These are phyloP conservation scores for Trichophyton rubrum DNA, from an alignment of 2,329 filamentous ascomycete genomes.

Conservation along the genomic window DNA sequence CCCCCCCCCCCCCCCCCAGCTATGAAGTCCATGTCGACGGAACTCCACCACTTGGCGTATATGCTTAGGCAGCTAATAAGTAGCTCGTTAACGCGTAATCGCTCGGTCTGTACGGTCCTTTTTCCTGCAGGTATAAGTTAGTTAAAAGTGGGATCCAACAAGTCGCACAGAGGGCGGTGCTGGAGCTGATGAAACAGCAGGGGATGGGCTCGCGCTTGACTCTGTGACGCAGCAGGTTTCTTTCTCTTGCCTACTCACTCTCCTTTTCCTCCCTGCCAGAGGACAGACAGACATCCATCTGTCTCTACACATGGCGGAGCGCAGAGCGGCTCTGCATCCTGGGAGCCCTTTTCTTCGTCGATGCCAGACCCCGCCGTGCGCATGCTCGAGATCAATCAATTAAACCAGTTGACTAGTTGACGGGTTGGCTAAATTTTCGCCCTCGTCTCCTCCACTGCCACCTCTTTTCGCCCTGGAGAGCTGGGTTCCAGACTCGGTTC, in stretches of 20 bases:
- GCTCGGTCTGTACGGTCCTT: not conserved
- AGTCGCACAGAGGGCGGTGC: not conserved
- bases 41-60: conserved; percentile 2
- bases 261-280: not conserved
- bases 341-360: not conserved
- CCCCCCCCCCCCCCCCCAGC: no score
- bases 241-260: not conserved
- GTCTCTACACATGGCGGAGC: not conserved
- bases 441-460: not conserved
- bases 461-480: not conserved
- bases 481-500: not conserved
- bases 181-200: conserved; percentile 1
- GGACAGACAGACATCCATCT: not conserved
- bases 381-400: not conserved
- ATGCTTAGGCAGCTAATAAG: not conserved
- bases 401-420: no score
- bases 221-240: conserved; percentile 1
- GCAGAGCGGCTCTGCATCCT: not conserved
- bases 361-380: not conserved
- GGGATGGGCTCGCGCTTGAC: not conserved
- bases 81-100: not conserved
- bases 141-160: not conserved
- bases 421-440: not conserved
- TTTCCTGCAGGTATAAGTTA: no score
- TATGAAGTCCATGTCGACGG: not conserved